These are phyloP conservation scores for Canavalia ensiformis DNA, from an alignment of 306 rosid species.

Conservation along the genomic window DNA sequence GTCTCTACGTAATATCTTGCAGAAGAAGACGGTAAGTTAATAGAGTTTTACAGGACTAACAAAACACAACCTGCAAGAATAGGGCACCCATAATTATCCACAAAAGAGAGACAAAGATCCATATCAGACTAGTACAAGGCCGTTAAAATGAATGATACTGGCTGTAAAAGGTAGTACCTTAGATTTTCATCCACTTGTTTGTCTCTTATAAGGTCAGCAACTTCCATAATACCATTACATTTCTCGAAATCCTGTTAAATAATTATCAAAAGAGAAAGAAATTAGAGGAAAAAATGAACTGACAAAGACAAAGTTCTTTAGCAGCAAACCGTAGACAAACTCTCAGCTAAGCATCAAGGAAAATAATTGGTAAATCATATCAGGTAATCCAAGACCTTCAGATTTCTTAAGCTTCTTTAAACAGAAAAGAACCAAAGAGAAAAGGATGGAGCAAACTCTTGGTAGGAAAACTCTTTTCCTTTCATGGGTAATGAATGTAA, in stretches of 20 bases:
- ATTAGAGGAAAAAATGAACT: conserved; percentile 19
- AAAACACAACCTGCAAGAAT: conserved; percentile 15
- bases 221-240: conserved; percentile 83
- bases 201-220: conserved; percentile 87
- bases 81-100: conserved; percentile 10
- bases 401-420: conserved; percentile 12
- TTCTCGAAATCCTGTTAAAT: conserved; percentile 79
- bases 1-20: conserved; percentile 3
- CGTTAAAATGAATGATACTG: conserved; percentile 22
- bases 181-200: conserved; percentile 91
- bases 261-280: conserved; percentile 22
- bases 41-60: neutral
- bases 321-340: conserved; percentile 27
- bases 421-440: neutral
- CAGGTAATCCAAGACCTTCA: conserved; percentile 33
- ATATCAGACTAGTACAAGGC: neutral
- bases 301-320: conserved; percentile 14
- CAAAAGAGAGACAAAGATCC: conserved; percentile 28
- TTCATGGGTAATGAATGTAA: conserved; percentile 1
- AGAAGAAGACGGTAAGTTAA: conserved; percentile 30
- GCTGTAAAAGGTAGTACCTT: conserved; percentile 61
- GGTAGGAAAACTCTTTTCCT: conserved; percentile 13
- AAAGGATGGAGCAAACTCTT: conserved; percentile 1
- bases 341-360: conserved; percentile 32
- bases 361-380: conserved; percentile 31